Base-by-base conservation (phyloP, 345 rosid genomes). In the Adansonia digitata region DNA sequence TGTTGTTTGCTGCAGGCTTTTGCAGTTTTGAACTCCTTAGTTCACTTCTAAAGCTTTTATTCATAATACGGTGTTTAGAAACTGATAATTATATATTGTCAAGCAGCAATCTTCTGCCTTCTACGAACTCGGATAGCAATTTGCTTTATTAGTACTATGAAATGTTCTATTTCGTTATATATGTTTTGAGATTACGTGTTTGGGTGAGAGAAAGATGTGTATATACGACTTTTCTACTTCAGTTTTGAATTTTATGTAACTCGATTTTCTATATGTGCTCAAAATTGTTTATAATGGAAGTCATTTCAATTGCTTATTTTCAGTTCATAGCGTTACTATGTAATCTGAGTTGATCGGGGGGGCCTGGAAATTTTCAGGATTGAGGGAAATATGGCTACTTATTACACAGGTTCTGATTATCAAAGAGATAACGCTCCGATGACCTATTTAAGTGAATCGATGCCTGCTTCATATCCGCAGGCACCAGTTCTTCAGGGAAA, bases 371-470 rank as follows among this genome's bases (percentile, higher is more conserved):
- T 11, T 20, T 46, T 73, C 39, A 69, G 69, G 70, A 70, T 51
- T 37, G 62, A 69, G 68, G 49, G 55, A 72, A 77, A 27, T 43
- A 88, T 90, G 94, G 92, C 94, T 27, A 85, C 89, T 72, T 91
- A 84, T 74, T 87, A 77, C 81, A 79, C 86, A 69, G 82, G 70
- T 76, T 79, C 90, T 24, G 91, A 73, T 74, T 87, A 83, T 77
- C 88, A 90, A 78, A 87, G 87, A 77, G 88, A 86, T 12, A 72
- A 74, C 0, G 67, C 85, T 0, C 88, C 88, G 20, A 84, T 85
- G 88, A 74, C 85, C 63, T 89, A 89, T 76, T 59, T 80, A 24
- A 76, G 85, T 68, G 87, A 82, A 72, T 69, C 63, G 14, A 69
- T 86, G 74, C 81, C 94, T 2, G 75, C 81, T 78, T 78, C 88